phyloP scores from a whole-genome alignment of 2,329 filamentous ascomycete genomes.

The Bipolaris gigantea region DNA sequence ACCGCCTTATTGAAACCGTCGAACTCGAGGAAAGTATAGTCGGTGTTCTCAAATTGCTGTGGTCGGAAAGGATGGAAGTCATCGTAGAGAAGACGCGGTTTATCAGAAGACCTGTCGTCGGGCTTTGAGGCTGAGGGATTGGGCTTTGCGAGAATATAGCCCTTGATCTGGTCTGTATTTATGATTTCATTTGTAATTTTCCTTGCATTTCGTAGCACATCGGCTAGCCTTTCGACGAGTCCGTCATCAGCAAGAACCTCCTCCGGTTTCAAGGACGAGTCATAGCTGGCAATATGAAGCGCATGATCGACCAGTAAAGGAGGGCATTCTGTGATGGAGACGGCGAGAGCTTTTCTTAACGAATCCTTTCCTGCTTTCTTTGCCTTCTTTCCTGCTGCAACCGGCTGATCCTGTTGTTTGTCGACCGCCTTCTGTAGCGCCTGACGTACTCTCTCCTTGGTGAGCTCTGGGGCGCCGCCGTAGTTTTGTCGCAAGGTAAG shows the following conservation, averaged over 20 bases:
- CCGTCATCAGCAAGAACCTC: constrained; percentile 69
- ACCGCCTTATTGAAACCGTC: constrained; percentile 89
- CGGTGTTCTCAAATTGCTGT: constrained; percentile 71
- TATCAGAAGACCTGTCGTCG: constrained; percentile 49
- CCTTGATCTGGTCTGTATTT: constrained; percentile 65
- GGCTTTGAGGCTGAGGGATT: constrained; percentile 41
- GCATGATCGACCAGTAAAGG: constrained; percentile 87
- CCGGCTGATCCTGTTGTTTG: constrained; percentile 56
- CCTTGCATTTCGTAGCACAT: constrained; percentile 70
- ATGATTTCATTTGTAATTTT: constrained; percentile 70
- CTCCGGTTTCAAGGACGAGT: constrained; percentile 67
- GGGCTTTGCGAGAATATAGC: constrained; percentile 82
- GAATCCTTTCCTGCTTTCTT: constrained; percentile 74
- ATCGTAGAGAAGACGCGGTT: constrained; percentile 69
- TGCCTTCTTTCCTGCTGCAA: constrained; percentile 64
- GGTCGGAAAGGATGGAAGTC: constrained; percentile 95
- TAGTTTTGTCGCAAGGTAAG: constrained; percentile 84
- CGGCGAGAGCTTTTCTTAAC: constrained; percentile 76
- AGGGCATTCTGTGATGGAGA: constrained; percentile 84
- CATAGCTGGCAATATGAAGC: constrained; percentile 69
- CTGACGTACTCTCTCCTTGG: constrained; percentile 68
- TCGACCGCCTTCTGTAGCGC: constrained; percentile 69
- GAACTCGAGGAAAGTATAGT: constrained; percentile 71
- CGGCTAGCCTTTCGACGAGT: constrained; percentile 67
- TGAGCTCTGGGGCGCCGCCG: constrained; percentile 71